Base-by-base conservation (phyloP, 768 basidiomycete genomes). In the Psilocybe sp. region DNA sequence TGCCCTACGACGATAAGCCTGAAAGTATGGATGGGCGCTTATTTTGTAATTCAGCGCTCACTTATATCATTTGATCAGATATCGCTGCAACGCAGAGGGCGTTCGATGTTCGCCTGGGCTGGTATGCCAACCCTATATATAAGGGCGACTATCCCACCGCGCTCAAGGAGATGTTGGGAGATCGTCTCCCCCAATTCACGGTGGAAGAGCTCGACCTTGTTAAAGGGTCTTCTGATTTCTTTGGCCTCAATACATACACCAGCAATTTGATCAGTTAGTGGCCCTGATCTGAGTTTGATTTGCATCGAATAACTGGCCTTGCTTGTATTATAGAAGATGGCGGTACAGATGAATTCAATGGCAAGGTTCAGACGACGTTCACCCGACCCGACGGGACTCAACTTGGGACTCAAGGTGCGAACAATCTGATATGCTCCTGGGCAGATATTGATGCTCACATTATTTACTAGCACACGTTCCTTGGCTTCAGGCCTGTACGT, bases 161-260 rank as follows among this genome's bases (percentile, higher is more conserved):
- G 41, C 69, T 85, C 49, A 71, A 73, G 40, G 59, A 69, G 15
- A 69, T 78, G 44, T 64, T 81, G 34, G 77, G 78, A 11, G 71
- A 73, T 39, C 76, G 80, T 13, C 75, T 86, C 3, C 79, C 80
- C 1, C 68, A 71, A 18, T 82, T 83, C 54, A 77, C 81, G 1
- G 51, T 67, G 1, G 81, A 80, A 23, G 81, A 87, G 51, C 48
- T 77, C n/a, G 61, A 64, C 1, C 64, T 85, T 14, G 79, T 86
- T 35, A 75, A 78, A 38, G 80, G 79, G 33, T 84, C 81, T 0
- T 81, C 82, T 5, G 84, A 83, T 60, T 86, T 85, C 67, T 82
- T 82, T 56, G 84, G 84, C 5, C 69, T 84, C 66, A 85, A 85
- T 61, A 81, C 81, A 1, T 85, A 86, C 58, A 81, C 82, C 6